These are phyloP conservation scores for Aureobasidium namibiae DNA, from an alignment of 2,329 filamentous ascomycete species.

Conservation along the genomic window DNA sequence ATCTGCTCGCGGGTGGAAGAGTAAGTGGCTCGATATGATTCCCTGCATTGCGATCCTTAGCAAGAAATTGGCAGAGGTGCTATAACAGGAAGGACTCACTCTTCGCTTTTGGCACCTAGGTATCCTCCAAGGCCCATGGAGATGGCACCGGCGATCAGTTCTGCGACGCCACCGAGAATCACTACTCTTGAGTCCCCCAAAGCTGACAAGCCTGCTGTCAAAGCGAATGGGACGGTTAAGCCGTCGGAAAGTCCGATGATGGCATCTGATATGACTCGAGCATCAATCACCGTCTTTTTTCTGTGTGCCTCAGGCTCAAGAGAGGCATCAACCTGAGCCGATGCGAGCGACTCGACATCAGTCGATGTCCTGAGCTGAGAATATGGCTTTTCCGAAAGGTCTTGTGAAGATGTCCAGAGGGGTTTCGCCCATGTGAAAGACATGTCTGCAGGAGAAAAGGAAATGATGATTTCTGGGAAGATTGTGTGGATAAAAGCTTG, in stretches of 20 bases:
- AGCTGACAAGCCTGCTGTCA: slow-evolving; percentile 34
- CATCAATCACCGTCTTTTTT: neutral
- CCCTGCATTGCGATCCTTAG: neutral
- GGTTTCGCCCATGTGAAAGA: neutral
- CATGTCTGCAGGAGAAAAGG: neutral
- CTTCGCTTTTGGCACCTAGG: slow-evolving; percentile 41
- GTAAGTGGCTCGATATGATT: slow-evolving; percentile 18
- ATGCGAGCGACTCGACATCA: slow-evolving; percentile 12
- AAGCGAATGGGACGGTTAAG: slow-evolving; percentile 35
- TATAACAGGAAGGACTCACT: slow-evolving; percentile 15
- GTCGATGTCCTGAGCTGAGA: neutral
- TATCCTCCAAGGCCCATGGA: slow-evolving; percentile 36
- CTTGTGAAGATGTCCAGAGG: neutral
- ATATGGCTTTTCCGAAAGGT: neutral
- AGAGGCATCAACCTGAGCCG: neutral
- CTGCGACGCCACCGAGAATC: slow-evolving; percentile 32
- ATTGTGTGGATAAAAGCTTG: neutral
- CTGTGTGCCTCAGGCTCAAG: neutral
- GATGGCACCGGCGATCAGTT: slow-evolving; percentile 33
- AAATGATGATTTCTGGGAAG: neutral
- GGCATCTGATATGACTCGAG: slow-evolving; percentile 33
- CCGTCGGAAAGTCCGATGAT: slow-evolving; percentile 36
- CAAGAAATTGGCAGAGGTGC: too few relatives aligned
- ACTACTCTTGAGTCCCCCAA: slow-evolving; percentile 31
- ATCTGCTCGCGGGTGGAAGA: slow-evolving; percentile 4